A percentile compares a stretch with the other conserved stretches of the same genome.
These are phyloP conservation scores for Penicillium sp. DNA, from an alignment of 2,329 filamentous ascomycete genomes.

Conservation along the genomic window DNA sequence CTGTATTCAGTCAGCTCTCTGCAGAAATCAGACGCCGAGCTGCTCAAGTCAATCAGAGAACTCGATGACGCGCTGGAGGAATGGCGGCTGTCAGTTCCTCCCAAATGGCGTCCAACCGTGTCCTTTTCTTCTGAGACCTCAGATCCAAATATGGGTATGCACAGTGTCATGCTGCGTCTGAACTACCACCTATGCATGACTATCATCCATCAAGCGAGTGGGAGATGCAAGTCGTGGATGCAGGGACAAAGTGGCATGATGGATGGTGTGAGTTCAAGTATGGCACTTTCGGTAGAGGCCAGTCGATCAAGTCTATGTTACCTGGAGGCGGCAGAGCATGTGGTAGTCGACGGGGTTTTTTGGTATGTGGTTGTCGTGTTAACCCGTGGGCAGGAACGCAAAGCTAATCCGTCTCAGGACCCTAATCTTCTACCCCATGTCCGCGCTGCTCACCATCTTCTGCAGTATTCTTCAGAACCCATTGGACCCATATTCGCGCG, in stretches of 20 bases:
- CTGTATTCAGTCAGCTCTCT: conserved; percentile 45
- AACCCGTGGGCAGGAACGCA: not conserved
- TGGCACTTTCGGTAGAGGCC: conserved; percentile 48
- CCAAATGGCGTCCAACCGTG: conserved; percentile 41
- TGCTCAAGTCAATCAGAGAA: conserved; percentile 49
- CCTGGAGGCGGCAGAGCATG: conserved; percentile 37
- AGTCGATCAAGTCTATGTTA: conserved; percentile 49
- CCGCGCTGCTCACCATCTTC: conserved; percentile 48
- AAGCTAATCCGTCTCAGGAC: conserved; percentile 32
- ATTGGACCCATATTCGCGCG: conserved; percentile 34
- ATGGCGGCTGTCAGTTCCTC: conserved; percentile 46
- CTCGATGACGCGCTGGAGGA: conserved; percentile 50
- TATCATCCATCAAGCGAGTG: conserved; percentile 49
- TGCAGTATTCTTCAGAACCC: conserved; percentile 48
- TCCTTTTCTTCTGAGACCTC: conserved; percentile 34
- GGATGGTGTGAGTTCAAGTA: conserved; percentile 46
- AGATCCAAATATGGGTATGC: conserved; percentile 38
- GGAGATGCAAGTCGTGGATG: conserved; percentile 42
- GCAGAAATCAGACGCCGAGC: conserved; percentile 47
- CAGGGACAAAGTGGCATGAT: conserved; percentile 30
- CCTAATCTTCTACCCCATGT: conserved; percentile 51
- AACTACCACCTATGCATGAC: conserved; percentile 51
- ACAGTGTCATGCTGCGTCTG: conserved; percentile 43
- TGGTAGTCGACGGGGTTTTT: conserved; percentile 43
- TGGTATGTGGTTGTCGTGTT: conserved; percentile 34